Evolutionary conservation across 306 rosid genomes (phyloP), one percentile per base, ranked within the genome.

Genomic region (Ormosia semicastrata): DNA sequence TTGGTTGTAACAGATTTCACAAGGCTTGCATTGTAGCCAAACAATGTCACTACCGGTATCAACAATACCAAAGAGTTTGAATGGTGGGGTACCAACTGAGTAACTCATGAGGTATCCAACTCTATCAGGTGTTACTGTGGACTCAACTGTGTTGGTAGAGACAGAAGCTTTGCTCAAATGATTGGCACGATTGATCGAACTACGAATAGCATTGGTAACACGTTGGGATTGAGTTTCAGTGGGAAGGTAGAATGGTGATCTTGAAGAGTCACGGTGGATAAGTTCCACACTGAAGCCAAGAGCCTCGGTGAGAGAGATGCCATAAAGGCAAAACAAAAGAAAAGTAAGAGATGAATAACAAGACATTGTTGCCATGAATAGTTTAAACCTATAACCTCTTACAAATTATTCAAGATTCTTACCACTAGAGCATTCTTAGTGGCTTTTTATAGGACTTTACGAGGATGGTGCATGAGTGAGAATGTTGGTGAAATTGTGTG

Each of bases 21-120:
- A 89, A 3, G 93, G 93, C 18, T 18, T 0, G 88, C 93, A 89
- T 15, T 89, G 91, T 0, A 82, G 75, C 93, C 93, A 89, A 4
- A 82, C 72, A 7, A 89, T 57, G 41, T 85, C 91, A 43, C 93
- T 89, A 5, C 93, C 91, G 0, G 91, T 89, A 44, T 89, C 93
- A 2, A 81, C 88, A 2, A 83, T 15, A 54, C 80, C 91, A 0
- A 66, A 34, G 62, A 85, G 50, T 1, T 53, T 13, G 60, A 81
- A 34, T 4, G 85, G 82, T 0, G 91, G 93, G 4, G 89, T 85
- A 6, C 93, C 93, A 2, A 89, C 6, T 0, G 84, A 54, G 14
- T 81, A 4, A 0, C 65, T 64, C 88, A 87, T 32, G 24, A 86
- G 83, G 49, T 85, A 87, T 37, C 79, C 87, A 1, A 86, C 93